phyloP scores from a whole-genome alignment of 441 rosid species.

The Eruca vesicaria region DNA sequence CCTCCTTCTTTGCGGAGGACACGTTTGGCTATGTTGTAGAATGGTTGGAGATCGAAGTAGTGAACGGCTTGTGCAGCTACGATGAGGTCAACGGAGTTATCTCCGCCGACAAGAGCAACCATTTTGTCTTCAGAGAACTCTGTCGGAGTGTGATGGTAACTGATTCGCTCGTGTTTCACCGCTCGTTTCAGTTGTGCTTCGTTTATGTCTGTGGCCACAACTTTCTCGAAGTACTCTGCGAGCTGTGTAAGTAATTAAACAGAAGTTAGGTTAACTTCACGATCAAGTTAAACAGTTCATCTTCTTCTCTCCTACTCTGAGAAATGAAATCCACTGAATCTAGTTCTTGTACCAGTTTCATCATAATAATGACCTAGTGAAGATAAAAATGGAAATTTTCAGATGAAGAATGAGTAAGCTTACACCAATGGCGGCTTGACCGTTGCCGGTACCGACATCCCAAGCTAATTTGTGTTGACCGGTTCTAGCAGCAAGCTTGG shows the following conservation, averaged over 20 bases:
- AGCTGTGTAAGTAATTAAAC: conserved; percentile 41
- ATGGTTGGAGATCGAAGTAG: conserved; percentile 55
- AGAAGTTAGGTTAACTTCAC: neutral
- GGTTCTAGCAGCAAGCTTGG: conserved; percentile 37
- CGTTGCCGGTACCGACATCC: conserved; percentile 37
- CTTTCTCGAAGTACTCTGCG: conserved; percentile 54
- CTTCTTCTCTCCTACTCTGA: no score
- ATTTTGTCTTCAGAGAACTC: conserved; percentile 46
- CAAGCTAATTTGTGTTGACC: conserved; percentile 34
- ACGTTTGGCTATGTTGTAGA: conserved; percentile 49
- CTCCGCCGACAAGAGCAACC: conserved; percentile 47
- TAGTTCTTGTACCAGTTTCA: neutral
- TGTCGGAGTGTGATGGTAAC: conserved; percentile 46
- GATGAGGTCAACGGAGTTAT: conserved; percentile 55
- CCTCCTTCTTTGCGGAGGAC: conserved; percentile 60
- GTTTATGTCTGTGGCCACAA: conserved; percentile 56
- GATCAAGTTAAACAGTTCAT: neutral
- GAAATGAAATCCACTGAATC: no score
- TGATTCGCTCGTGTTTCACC: conserved; percentile 43
- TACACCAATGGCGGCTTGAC: conserved; percentile 36
- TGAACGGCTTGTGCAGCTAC: conserved; percentile 63
- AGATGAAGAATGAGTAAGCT: conserved; percentile 14
- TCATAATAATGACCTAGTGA: neutral
- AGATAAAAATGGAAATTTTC: neutral
- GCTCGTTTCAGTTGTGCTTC: conserved; percentile 48